Conservation (phyloP, 306 rosid genomes). For the Vigna radiata region DNA sequence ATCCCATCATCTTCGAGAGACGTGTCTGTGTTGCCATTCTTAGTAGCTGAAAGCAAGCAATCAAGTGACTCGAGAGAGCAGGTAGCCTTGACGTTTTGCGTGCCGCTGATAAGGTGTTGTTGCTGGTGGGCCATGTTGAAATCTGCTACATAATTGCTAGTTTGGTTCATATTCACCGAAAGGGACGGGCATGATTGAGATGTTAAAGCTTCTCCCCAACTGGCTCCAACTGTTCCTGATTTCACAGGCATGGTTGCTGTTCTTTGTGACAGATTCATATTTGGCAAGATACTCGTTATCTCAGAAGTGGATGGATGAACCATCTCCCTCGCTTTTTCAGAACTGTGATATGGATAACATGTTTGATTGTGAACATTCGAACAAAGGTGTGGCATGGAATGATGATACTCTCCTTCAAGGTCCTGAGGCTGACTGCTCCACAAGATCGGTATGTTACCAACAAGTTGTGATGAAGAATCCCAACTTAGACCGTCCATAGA, state of each 20-base stretch:
- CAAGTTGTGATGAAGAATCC: slow-evolving; percentile 61
- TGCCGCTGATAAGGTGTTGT: slow-evolving; percentile 35
- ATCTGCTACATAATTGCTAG: slow-evolving; percentile 47
- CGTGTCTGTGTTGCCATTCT: slow-evolving; percentile 50
- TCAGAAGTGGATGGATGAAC: slow-evolving; percentile 28
- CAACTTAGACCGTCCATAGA: slow-evolving; percentile 75
- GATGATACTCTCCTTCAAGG: slow-evolving; percentile 52
- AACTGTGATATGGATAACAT: slow-evolving; percentile 51
- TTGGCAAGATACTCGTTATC: slow-evolving; percentile 40
- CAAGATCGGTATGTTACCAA: slow-evolving; percentile 49
- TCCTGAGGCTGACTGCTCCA: slow-evolving; percentile 68
- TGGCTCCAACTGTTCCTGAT: slow-evolving; percentile 38
- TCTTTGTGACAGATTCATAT: slow-evolving; percentile 43
- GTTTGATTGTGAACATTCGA: slow-evolving; percentile 50
- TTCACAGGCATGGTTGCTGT: slow-evolving; percentile 30
- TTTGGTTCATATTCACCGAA: slow-evolving; percentile 38
- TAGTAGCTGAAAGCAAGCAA: slow-evolving; percentile 52
- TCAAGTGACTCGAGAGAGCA: slow-evolving; percentile 55
- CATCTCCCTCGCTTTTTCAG: slow-evolving; percentile 33
- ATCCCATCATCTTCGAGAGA: slow-evolving; percentile 61
- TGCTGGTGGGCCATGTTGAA: slow-evolving; percentile 55
- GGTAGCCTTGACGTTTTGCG: slow-evolving; percentile 40
- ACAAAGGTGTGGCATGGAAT: slow-evolving; percentile 45
- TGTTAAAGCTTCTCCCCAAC: slow-evolving; percentile 47
- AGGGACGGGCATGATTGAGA: slow-evolving; percentile 45